Conservation (phyloP, 1,284 basidiomycete genomes). For the Cryptococcus floricola region DNA sequence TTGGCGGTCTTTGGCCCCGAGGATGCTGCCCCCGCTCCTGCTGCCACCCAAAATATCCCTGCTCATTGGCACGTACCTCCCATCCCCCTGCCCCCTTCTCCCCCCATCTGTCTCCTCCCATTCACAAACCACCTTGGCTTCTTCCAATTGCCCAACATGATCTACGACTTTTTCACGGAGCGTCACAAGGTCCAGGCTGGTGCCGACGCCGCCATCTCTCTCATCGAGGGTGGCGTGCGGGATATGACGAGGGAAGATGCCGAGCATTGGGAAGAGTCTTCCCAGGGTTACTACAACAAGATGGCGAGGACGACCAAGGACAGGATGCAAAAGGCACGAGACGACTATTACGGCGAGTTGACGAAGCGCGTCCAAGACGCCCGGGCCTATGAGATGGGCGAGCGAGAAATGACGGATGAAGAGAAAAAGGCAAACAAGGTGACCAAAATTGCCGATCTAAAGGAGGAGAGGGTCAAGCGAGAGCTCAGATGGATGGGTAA, state of each 20-base stretch:
- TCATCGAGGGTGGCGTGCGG: constrained; percentile 65
- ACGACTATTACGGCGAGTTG: constrained; percentile 73
- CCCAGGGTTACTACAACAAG: constrained; percentile 67
- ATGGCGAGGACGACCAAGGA: constrained; percentile 59
- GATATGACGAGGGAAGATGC: constrained; percentile 54
- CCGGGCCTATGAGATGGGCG: constrained; percentile 69
- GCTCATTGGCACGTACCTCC: constrained; percentile 55
- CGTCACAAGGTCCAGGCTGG: constrained; percentile 73
- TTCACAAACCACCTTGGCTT: constrained; percentile 84
- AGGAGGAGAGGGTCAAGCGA: constrained; percentile 53
- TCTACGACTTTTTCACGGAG: constrained; percentile 89
- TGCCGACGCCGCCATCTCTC: constrained; percentile 72
- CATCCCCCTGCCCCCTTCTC: constrained; percentile 64
- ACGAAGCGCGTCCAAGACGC: constrained; percentile 67
- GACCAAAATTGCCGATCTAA: constrained; percentile 78
- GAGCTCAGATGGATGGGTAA: constrained; percentile 78
- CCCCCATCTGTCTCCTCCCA: constrained; percentile 81
- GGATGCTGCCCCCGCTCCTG: constrained; percentile 14
- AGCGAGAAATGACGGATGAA: constrained; percentile 73
- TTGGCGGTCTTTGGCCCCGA: constrained; percentile 29
- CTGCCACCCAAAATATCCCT: constrained; percentile 33
- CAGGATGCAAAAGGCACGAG: constrained; percentile 65
- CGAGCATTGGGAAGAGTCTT: constrained; percentile 62
- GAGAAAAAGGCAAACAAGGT: constrained; percentile 66
- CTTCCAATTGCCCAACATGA: constrained; percentile 80